Conservation (phyloP, 257 asterid species). For the Nicotiana undulata region DNA sequence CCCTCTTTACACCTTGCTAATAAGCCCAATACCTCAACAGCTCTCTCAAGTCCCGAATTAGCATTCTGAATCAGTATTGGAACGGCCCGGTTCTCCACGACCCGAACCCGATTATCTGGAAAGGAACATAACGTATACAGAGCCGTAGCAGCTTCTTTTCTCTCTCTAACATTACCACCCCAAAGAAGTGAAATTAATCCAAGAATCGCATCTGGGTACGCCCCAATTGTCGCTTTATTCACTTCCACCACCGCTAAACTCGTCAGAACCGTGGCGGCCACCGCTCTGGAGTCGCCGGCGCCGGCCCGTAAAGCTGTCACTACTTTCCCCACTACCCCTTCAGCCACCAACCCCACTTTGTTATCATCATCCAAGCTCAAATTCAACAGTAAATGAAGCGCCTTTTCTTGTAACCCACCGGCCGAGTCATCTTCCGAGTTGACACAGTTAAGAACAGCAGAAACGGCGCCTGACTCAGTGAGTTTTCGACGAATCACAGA, state of each 20-base stretch:
- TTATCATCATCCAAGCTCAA: slow-evolving; percentile 87
- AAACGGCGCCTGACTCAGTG: slow-evolving; percentile 77
- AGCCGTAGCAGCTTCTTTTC: slow-evolving; percentile 86
- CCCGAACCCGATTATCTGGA: slow-evolving; percentile 67
- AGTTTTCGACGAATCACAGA: slow-evolving; percentile 47
- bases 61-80: slow-evolving; percentile 51
- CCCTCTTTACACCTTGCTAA: slow-evolving; percentile 67
- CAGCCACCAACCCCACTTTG: slow-evolving; percentile 89
- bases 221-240: slow-evolving; percentile 82
- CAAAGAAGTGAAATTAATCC: slow-evolving; percentile 57
- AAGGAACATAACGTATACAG: slow-evolving; percentile 69
- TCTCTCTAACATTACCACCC: slow-evolving; percentile 61
- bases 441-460: slow-evolving; percentile 58
- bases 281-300: slow-evolving; percentile 70
- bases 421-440: slow-evolving; percentile 42
- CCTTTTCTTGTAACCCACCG: slow-evolving; percentile 51
- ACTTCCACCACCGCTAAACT: slow-evolving; percentile 89
- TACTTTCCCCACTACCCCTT: slow-evolving; percentile 67
- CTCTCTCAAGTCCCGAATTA: slow-evolving; percentile 68
- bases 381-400: slow-evolving; percentile 68
- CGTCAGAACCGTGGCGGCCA: slow-evolving; percentile 86
- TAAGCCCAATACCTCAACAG: slow-evolving; percentile 81
- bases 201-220: slow-evolving; percentile 60
- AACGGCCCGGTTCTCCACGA: slow-evolving; percentile 46
- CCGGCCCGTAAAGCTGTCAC: slow-evolving; percentile 59